Percentiles rank a stretch among this genome's conserved stretches.
Conservation (phyloP, 495 filamentous ascomycete species). For the Aspergillus bridgeri region DNA sequence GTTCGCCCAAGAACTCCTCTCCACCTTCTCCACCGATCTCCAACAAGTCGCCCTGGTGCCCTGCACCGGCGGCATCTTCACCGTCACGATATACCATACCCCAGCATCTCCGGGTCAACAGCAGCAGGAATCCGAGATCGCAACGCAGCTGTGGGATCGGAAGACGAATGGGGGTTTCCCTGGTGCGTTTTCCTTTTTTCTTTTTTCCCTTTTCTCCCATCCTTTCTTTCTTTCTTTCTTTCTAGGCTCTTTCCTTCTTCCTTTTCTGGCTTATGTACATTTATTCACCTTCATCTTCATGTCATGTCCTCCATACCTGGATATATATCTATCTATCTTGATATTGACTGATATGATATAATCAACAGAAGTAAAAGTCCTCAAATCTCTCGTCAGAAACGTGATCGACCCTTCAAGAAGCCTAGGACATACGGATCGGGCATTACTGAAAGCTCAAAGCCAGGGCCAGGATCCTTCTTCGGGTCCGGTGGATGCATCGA, state of each 20-base stretch:
- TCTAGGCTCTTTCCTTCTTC: neutral
- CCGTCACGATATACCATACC: slow-evolving; percentile 57
- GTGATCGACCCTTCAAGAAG: slow-evolving; percentile 71
- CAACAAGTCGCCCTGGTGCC: slow-evolving; percentile 92
- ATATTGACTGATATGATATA: neutral
- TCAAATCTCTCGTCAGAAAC: slow-evolving; percentile 88
- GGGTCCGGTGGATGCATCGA: neutral
- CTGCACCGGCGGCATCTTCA: slow-evolving; percentile 78
- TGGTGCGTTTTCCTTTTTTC: slow-evolving; percentile 47
- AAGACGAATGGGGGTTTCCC: slow-evolving; percentile 89
- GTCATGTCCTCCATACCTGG: too few species aligned
- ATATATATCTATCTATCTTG: neutral
- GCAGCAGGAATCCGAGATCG: neutral
- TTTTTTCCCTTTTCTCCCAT: slow-evolving; percentile 4
- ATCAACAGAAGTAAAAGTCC: slow-evolving; percentile 67
- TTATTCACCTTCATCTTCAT: too few species aligned
- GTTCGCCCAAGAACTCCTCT: slow-evolving; percentile 96
- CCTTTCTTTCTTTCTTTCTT: slow-evolving; percentile 4
- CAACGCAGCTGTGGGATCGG: slow-evolving; percentile 75
- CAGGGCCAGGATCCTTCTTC: slow-evolving; percentile 1
- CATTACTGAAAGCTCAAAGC: slow-evolving; percentile 25
- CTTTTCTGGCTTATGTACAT: too few species aligned
- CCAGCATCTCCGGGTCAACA: neutral
- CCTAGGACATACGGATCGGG: slow-evolving; percentile 78
- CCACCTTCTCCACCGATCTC: slow-evolving; percentile 83